Evolutionary conservation across 345 rosid genomes (phyloP).

Genomic region (Eucalyptus lansdowneana): DNA sequence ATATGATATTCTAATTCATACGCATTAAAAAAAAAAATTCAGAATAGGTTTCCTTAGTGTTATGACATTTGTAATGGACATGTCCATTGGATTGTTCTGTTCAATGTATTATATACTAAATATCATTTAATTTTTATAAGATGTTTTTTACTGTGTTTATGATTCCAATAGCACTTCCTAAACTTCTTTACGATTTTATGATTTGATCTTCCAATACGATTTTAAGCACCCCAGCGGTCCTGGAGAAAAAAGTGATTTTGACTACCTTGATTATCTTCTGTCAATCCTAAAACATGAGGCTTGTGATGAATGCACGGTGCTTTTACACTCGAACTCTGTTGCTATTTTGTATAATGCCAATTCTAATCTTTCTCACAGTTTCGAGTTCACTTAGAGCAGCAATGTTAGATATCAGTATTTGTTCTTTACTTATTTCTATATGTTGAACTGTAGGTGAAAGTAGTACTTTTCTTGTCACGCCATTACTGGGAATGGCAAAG

Average conservation of each 20-base stretch:
- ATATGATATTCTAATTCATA: neutral
- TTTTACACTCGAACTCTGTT: neutral
- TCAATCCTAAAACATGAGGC: neutral
- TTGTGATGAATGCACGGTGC: neutral
- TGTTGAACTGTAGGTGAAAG: slow-evolving; percentile 26
- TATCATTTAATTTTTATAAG: neutral
- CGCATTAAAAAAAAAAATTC: neutral
- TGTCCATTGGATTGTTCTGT: neutral
- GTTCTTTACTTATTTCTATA: neutral
- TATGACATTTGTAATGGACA: neutral
- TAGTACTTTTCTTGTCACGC: slow-evolving; percentile 47
- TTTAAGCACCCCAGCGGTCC: neutral
- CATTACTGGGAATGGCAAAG: slow-evolving; percentile 79
- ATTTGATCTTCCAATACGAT: neutral
- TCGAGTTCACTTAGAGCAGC: neutral
- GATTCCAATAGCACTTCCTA: neutral
- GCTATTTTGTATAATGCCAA: neutral
- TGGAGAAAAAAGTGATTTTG: neutral
- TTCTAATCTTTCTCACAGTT: neutral
- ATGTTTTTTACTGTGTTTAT: neutral
- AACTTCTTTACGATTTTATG: neutral
- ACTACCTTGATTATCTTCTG: neutral
- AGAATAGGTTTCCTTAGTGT: neutral
- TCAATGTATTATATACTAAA: neutral
- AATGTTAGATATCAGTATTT: neutral